Conservation (phyloP, 352 stramenopile species). For the Pythium volutum region DNA sequence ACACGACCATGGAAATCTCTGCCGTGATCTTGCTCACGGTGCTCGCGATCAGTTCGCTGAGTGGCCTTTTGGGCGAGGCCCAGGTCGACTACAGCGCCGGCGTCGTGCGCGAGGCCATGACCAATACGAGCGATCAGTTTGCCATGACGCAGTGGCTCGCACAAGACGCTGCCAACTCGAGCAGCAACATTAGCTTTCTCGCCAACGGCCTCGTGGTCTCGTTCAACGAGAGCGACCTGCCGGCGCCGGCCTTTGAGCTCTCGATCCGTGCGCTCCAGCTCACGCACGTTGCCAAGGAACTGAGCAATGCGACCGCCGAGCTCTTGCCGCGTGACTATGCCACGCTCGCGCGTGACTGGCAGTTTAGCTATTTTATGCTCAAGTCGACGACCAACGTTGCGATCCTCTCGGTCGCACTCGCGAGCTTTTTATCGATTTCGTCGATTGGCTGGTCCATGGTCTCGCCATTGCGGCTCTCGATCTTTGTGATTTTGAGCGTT, state of each 20-base stretch:
- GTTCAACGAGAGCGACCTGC: slow-evolving; percentile 73
- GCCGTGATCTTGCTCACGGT: slow-evolving; percentile 73
- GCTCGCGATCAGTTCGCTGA: slow-evolving; percentile 65
- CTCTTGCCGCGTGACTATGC: slow-evolving; percentile 63
- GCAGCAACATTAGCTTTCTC: slow-evolving; percentile 36
- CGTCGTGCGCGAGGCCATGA: slow-evolving; percentile 67
- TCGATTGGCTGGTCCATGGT: slow-evolving; percentile 83
- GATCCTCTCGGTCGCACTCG: slow-evolving; percentile 68
- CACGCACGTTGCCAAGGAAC: slow-evolving; percentile 48
- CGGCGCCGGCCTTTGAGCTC: slow-evolving; percentile 54
- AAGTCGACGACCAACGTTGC: slow-evolving; percentile 78
- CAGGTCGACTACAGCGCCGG: slow-evolving; percentile 84
- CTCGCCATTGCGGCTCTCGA: slow-evolving; percentile 62
- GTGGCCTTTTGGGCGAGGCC: slow-evolving; percentile 66
- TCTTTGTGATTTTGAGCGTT: slow-evolving; percentile 72
- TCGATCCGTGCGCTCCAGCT: slow-evolving; percentile 62
- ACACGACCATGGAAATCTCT: slow-evolving; percentile 52
- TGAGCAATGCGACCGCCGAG: slow-evolving; percentile 44
- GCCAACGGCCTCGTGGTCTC: slow-evolving; percentile 61
- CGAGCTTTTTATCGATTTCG: slow-evolving; percentile 77
- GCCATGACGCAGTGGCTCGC: slow-evolving; percentile 35
- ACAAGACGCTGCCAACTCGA: slow-evolving; percentile 32
- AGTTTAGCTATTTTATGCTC: slow-evolving; percentile 78
- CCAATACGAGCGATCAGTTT: slow-evolving; percentile 63
- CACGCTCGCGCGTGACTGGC: slow-evolving; percentile 51